phyloP scores from a whole-genome alignment of 306 rosid species.

The Gynostemma pentaphyllum region DNA sequence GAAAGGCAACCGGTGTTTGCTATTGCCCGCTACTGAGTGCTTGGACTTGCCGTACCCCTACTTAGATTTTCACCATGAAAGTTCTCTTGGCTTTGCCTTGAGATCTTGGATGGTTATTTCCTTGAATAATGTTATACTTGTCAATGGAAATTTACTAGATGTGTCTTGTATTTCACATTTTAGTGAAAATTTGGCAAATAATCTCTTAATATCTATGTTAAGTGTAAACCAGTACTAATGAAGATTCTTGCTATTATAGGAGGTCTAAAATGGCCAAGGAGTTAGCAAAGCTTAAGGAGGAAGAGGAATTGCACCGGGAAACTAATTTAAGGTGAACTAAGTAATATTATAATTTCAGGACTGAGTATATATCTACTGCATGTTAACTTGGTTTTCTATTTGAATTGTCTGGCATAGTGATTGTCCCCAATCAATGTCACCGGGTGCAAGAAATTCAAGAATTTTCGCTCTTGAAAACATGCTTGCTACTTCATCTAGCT shows the following conservation, averaged over 20 bases:
- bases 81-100: no score
- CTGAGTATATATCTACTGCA: not conserved
- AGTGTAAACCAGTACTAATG: not conserved
- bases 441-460: constrained; percentile 90
- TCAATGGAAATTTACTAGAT: no score
- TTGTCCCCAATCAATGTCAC: constrained; percentile 53
- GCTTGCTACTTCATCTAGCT: constrained; percentile 72
- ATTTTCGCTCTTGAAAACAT: constrained; percentile 83
- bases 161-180: no score
- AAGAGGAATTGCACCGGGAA: constrained; percentile 19
- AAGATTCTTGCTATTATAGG: constrained; percentile 24
- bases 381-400: not conserved
- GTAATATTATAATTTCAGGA: not conserved
- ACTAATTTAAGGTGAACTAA: constrained; percentile 21
- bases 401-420: constrained; percentile 26
- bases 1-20: no score
- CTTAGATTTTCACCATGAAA: no score
- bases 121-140: no score
- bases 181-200: not conserved
- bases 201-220: not conserved
- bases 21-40: no score
- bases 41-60: no score
- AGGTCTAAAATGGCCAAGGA: constrained; percentile 52
- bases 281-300: constrained; percentile 32
- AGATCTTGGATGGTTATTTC: no score